phyloP scores from a whole-genome alignment of 306 rosid genomes.

The barrel medic (Medicago truncatula) region DNA sequence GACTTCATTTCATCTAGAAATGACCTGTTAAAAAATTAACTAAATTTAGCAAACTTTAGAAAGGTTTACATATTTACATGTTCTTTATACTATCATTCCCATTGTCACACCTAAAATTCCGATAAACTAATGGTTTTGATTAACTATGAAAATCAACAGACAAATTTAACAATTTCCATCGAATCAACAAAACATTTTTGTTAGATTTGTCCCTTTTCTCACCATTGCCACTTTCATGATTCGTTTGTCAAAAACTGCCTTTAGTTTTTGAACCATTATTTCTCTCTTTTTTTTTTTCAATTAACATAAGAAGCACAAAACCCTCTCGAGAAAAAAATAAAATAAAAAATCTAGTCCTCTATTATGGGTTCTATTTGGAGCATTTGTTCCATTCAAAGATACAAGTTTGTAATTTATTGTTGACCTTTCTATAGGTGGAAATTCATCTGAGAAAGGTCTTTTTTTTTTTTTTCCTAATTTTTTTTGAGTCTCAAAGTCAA shows the following conservation, averaged over 20 bases:
- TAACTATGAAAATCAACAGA: constrained; percentile 37
- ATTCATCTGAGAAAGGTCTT: constrained; percentile 11
- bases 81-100: constrained; percentile 11
- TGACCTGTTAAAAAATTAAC: constrained; percentile 33
- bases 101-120: constrained; percentile 57
- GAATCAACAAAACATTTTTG: constrained; percentile 51
- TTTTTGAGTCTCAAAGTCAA: constrained; percentile 37
- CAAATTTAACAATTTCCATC: constrained; percentile 49
- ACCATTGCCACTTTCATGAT: constrained; percentile 44
- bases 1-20: constrained; percentile 28
- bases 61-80: not conserved
- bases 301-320: constrained; percentile 22
- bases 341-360: not conserved
- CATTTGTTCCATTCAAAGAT: constrained; percentile 28
- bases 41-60: constrained; percentile 34
- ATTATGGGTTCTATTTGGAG: constrained; percentile 43
- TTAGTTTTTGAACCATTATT: constrained; percentile 50
- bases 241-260: constrained; percentile 57
- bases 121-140: constrained; percentile 59
- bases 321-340: not conserved
- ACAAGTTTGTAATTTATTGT: constrained; percentile 38
- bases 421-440: constrained; percentile 32
- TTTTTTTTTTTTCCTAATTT: constrained; percentile 10
- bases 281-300: constrained; percentile 36
- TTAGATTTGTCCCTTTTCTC: constrained; percentile 50